These are phyloP conservation scores for Colletotrichum sp. DNA, from an alignment of 2,329 filamentous ascomycete genomes.

Conservation along the genomic window DNA sequence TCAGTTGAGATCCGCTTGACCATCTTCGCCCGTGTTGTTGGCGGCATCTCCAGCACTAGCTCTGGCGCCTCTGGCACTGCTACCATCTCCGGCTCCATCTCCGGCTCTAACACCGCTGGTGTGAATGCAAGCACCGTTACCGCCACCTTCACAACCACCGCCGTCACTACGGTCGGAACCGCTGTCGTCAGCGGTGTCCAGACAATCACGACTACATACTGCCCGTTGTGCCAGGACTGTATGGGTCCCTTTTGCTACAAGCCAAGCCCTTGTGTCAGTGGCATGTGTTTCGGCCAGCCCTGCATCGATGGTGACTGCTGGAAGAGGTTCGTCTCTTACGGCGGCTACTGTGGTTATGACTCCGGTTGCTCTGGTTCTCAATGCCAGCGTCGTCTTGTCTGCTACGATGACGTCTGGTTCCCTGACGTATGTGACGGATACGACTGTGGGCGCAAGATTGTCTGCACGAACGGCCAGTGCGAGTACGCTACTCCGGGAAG, in stretches of 20 bases:
- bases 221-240: not conserved
- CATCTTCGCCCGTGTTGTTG: not conserved
- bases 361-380: conserved; percentile 25
- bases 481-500: not conserved
- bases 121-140: not conserved
- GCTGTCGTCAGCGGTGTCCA: not conserved
- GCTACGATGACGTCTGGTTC: conserved; percentile 5
- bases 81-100: not conserved
- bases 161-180: not conserved
- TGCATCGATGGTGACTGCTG: conserved; percentile 21
- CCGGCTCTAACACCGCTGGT: not conserved
- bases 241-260: not conserved
- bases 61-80: not conserved
- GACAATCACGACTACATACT: not conserved
- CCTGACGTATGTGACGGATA: not conserved
- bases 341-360: conserved; percentile 33
- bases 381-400: conserved; percentile 21
- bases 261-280: not conserved
- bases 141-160: not conserved
- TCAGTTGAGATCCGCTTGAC: not conserved
- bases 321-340: conserved; percentile 37
- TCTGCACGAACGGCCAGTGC: not conserved
- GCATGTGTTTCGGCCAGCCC: not conserved
- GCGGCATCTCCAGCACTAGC: not conserved
- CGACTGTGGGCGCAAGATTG: not conserved